phyloP scores from a whole-genome alignment of 78 protist genomes.

The Paratrimastix pyriformis region DNA sequence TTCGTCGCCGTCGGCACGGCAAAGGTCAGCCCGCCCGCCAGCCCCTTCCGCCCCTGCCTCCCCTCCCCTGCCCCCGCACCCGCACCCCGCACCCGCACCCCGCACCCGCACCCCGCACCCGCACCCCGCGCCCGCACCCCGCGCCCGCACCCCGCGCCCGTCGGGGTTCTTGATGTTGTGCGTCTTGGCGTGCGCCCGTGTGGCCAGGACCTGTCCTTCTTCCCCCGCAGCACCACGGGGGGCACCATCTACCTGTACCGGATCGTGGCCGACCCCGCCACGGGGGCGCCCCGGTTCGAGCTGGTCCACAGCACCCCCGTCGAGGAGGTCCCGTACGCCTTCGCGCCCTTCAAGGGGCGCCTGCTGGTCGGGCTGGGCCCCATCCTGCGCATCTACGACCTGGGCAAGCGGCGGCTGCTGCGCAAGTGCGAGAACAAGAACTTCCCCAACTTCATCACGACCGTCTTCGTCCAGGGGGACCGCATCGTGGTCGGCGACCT shows the following conservation, averaged over 20 bases:
- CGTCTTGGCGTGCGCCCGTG: not conserved
- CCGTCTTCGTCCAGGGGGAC: constrained; percentile 38
- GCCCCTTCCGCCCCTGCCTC: no score
- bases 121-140: no score
- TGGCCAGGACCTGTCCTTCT: no score
- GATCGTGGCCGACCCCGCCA: not conserved
- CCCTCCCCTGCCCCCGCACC: no score
- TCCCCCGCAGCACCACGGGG: no score
- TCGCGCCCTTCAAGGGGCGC: constrained; percentile 52
- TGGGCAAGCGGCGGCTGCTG: constrained; percentile 80
- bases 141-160: no score
- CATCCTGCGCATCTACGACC: constrained; percentile 65
- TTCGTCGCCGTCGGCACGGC: constrained; percentile 74
- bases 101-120: no score
- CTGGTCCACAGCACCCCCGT: constrained; percentile 58
- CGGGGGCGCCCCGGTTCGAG: not conserved
- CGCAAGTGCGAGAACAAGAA: constrained; percentile 72
- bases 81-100: no score
- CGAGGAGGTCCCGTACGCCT: constrained; percentile 74
- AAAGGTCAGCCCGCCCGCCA: no score
- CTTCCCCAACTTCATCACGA: constrained; percentile 19
- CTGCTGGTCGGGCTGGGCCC: constrained; percentile 71
- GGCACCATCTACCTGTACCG: constrained; percentile 54
- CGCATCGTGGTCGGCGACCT: constrained; percentile 75
- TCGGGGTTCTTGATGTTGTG: no score